Conservation (phyloP, 768 basidiomycete genomes). For the Antrodiella citrinella region DNA sequence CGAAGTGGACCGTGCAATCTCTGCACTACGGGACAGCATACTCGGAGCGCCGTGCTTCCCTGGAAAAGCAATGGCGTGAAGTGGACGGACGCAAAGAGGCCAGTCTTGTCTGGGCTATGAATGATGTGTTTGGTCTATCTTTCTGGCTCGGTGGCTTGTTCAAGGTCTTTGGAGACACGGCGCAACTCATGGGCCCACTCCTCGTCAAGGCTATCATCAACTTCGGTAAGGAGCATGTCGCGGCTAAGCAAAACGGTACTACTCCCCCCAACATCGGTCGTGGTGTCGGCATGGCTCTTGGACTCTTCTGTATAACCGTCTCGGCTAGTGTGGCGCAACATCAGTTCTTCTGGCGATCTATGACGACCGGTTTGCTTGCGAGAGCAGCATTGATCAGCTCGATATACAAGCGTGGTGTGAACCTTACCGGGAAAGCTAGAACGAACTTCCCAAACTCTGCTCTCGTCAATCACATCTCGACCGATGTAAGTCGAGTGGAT, state of each 20-base stretch:
- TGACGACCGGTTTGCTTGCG: conserved; percentile 56
- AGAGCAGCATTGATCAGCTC: conserved; percentile 61
- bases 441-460: conserved; percentile 52
- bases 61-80: conserved; percentile 38
- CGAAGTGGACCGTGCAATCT: conserved; percentile 33
- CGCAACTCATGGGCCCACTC: conserved; percentile 56
- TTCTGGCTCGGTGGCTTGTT: conserved; percentile 60
- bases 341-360: conserved; percentile 70
- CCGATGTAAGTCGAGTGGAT: conserved; percentile 57
- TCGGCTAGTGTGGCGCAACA: conserved; percentile 50
- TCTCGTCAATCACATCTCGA: conserved; percentile 54
- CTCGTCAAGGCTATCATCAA: conserved; percentile 56
- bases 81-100: conserved; percentile 37
- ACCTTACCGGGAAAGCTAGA: conserved; percentile 58
- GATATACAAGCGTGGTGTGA: conserved; percentile 63
- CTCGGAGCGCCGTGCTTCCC: conserved; percentile 18
- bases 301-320: conserved; percentile 42
- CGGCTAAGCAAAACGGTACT: conserved; percentile 28
- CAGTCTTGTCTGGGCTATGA: conserved; percentile 52
- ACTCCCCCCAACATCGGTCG: conserved; percentile 35
- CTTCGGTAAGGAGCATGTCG: conserved; percentile 42
- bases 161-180: conserved; percentile 57
- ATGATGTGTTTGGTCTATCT: conserved; percentile 46
- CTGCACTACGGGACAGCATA: conserved; percentile 10
- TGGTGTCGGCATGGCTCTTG: conserved; percentile 54